A percentile compares a stretch with the other conserved stretches of the same genome.
Conservation (phyloP, 2,329 filamentous ascomycete species). For the Colletotrichum phormii region DNA sequence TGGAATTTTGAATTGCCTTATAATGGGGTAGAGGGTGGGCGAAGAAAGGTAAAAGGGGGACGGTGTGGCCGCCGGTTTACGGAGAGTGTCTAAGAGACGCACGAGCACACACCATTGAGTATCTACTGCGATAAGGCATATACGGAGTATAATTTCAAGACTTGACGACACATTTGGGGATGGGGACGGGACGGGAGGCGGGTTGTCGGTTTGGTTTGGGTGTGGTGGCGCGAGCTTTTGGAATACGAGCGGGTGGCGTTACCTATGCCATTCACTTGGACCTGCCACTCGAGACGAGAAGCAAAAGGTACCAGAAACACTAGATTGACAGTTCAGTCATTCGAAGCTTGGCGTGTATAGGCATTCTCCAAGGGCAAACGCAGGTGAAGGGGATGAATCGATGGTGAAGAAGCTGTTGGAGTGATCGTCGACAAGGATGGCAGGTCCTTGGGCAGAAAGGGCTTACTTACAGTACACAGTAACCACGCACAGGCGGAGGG, state of each 20-base stretch:
- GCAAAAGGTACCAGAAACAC: no score
- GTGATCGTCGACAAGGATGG: slow-evolving; percentile 7
- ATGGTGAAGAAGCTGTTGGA: neutral
- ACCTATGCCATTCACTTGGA: neutral
- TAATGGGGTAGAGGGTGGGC: neutral
- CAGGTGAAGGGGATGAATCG: neutral
- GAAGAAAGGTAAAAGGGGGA: neutral
- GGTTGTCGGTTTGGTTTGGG: neutral
- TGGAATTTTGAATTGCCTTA: slow-evolving; percentile 3
- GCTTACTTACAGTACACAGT: neutral
- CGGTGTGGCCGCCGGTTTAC: neutral
- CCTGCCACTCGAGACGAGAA: neutral
- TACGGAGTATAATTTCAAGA: neutral
- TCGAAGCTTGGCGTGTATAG: neutral
- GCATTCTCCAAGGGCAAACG: neutral
- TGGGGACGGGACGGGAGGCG: neutral
- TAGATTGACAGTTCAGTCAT: neutral
- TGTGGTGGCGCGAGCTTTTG: neutral
- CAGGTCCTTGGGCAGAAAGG: neutral
- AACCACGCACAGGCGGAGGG: neutral
- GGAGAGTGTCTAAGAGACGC: no score
- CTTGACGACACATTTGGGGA: neutral
- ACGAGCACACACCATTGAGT: neutral
- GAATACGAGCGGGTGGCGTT: no score
- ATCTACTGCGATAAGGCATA: neutral